Evolutionary conservation across 163 green algal species (phyloP), one percentile per base, ranked within the genome.

Genomic region (Scenedesmus sp.): DNA sequence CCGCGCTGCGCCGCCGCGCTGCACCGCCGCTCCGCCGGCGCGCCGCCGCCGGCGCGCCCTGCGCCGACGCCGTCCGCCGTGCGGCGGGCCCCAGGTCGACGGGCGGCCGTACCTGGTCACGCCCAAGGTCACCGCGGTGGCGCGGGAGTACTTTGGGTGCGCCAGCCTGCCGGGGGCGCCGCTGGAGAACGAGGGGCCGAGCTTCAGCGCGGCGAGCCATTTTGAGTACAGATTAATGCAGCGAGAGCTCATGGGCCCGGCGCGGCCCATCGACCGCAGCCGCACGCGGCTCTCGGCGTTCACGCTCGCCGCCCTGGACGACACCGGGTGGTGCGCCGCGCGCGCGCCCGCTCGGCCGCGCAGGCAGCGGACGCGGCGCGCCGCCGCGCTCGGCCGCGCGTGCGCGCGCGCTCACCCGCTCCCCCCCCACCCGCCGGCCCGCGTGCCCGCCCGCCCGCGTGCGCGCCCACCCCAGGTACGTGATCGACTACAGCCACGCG

Each of bases 211-310:
- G 13, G 63, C 60, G 10, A 77, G 60, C 29, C 86, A 90, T 66
- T 90, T 82, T 82, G 84, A 88, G 75, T 87, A 82, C 62, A 73
- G 63, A 42, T 18, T 70, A 34, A 42, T 83, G 20, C 80, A 88
- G 83, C 83, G 84, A 31, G 86, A 90, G 57, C 50, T 90, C 4
- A 90, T 90, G 86, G 36, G 78, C 2, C 73, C 81, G 0, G 76
- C 64, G 24, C 83, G 76, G 39, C 71, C 81, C 18, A 57, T 78
- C 2, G 48, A 79, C 54, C 74, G 86, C 48, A 60, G 73, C 51
- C 69, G 83, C 28, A 45, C 74, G 0, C n/a, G 44, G 15, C 24
- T 90, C 2, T 84, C 67, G 17, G 72, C 74, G 36, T 34, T 90
- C 7, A 90, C 83, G 4, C 77, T 89, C 39, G 77, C 83, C 2